Evolutionary conservation across 176 grass and related monocot genomes (phyloP), one percentile per base, ranked within the genome.

Genomic region (Eragrostis curvula): DNA sequence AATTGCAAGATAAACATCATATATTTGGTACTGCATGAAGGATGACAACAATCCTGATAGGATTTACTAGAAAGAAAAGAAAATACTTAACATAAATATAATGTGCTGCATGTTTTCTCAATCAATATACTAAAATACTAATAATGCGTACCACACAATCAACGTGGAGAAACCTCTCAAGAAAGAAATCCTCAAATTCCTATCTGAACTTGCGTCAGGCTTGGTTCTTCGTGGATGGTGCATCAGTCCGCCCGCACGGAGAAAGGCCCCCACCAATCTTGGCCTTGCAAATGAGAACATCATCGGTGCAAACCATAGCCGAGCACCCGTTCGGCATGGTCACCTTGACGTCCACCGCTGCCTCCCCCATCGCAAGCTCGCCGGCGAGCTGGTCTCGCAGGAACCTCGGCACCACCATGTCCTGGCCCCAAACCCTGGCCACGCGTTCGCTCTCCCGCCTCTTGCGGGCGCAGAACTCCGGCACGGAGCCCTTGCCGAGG

Each of bases 391-490:
- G 32, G 21, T 66, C 71, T 30, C 70, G 45, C 48, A 83, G 70
- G 59, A 83, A 73, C 45, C 30, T 3, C 59, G 81, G 81, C 21
- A 74, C n/a, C 81, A 7, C 16, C 46, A 83, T 15, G n/a, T 83
- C n/a, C 32, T 21, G 36, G 6, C 47, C 80, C 81, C 81, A 83
- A 23, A 21, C 71, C 46, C n/a, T 74, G 14, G 30, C 46, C 59
- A 2, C 70, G 28, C 3, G 21, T 9, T 52, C 70, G 3, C 2
- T 17, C 59, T 66, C 70, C 59, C 10, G 28, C 1, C 10, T 8
- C 1, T 0, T 0, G 6, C 29, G 6, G 70, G n/a, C 59, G 46
- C 70, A 83, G 70, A 83, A 27, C 14, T 13, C 1, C 10, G 7
- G 14, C 59, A 83, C 32, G 10, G 70, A 66, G 47, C 70, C 81